Evolutionary conservation across 495 filamentous ascomycete species (phyloP).

Genomic region (Articulospora tetracladia): DNA sequence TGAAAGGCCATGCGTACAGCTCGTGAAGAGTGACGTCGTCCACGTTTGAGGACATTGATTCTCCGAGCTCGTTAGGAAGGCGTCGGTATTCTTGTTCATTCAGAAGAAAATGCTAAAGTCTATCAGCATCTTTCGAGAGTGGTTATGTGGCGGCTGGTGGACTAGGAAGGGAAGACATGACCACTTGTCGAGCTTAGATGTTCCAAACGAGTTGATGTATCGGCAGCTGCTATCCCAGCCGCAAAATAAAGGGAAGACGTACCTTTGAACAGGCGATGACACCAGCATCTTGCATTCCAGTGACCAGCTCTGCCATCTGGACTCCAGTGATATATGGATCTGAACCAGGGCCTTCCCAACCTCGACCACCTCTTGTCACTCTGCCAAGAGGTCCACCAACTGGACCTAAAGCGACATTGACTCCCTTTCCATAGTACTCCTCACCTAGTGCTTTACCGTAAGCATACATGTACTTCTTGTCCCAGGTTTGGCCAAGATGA

Average conservation of each 20-base stretch:
- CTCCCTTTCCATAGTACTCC: constrained; percentile 40
- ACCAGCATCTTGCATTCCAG: constrained; percentile 79
- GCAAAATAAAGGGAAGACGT: too few relatives aligned
- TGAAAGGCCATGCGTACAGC: constrained; percentile 83
- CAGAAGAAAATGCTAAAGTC: constrained; percentile 58
- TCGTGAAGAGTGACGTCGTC: constrained; percentile 94
- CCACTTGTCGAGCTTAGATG: too few relatives aligned
- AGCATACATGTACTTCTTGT: constrained; percentile 53
- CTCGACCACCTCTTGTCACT: constrained; percentile 48
- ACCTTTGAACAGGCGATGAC: constrained; percentile 75
- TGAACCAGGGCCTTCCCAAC: constrained; percentile 80
- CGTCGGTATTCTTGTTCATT: constrained; percentile 74
- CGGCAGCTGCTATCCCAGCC: too few relatives aligned
- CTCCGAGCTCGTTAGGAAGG: constrained; percentile 44
- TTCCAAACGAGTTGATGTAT: too few relatives aligned
- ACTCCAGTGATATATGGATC: constrained; percentile 75
- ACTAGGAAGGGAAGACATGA: too few relatives aligned
- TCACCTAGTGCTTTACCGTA: constrained; percentile 68
- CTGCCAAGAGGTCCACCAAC: constrained; percentile 85
- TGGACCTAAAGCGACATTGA: constrained; percentile 82
- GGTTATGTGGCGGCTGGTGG: too few relatives aligned
- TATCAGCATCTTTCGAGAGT: constrained; percentile 49
- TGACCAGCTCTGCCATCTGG: constrained; percentile 66
- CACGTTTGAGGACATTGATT: constrained; percentile 65
- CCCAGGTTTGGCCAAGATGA: constrained; percentile 73